Conservation (phyloP, 23 red algal species). For the Cyanidiococcus yangmingshanensis region DNA sequence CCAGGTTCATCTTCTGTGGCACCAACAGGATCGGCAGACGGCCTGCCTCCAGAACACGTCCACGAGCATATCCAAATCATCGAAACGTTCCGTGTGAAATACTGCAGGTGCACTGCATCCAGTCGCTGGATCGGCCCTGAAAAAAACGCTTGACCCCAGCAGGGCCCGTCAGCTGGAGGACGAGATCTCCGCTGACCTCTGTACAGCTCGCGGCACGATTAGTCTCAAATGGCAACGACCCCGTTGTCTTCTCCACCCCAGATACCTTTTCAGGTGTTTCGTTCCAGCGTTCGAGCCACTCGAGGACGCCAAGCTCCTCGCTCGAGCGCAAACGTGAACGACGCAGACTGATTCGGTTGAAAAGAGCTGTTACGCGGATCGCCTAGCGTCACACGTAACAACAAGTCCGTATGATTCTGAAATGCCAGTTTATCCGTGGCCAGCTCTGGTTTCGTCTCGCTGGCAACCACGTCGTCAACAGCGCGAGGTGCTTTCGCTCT, state of each 20-base stretch:
- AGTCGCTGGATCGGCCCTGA: not conserved
- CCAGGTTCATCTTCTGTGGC: not conserved
- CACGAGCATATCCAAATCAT: slow-evolving; percentile 4
- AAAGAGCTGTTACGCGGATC: slow-evolving; percentile 1
- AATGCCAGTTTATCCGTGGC: not conserved
- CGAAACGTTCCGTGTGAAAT: not conserved
- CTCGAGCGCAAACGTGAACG: not conserved
- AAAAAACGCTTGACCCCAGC: not conserved
- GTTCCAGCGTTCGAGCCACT: not conserved
- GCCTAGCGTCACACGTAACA: slow-evolving; percentile 5
- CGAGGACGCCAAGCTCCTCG: not conserved
- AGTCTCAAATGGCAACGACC: too few relatives aligned
- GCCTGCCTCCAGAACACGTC: not conserved
- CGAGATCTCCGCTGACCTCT: not conserved
- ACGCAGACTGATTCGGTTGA: not conserved
- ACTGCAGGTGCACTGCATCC: not conserved
- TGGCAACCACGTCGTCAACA: not conserved
- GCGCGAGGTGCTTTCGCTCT: not conserved
- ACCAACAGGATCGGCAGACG: not conserved
- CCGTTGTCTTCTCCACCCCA: too few relatives aligned
- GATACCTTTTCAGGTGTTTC: too few relatives aligned
- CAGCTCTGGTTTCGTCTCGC: not conserved
- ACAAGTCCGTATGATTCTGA: not conserved
- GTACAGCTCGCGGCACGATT: not conserved
- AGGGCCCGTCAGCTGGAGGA: not conserved